A percentile compares a stretch with the other conserved stretches of the same genome.
These are phyloP conservation scores for Suhomyces wounanorum DNA, from an alignment of 1,139 yeast species.

Conservation along the genomic window DNA sequence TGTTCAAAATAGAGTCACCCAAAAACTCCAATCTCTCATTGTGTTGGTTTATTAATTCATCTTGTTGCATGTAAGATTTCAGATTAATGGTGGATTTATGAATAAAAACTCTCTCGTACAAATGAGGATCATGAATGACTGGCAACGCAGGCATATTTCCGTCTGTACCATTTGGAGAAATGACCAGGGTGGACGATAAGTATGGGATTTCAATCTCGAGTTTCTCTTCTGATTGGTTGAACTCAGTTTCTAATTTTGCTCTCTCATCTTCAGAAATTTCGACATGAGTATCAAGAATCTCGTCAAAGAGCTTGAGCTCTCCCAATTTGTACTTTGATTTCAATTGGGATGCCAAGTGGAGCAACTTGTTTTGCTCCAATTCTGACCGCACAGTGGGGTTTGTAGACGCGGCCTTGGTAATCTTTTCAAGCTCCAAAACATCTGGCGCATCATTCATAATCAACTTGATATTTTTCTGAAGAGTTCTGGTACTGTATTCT, in stretches of 20 bases:
- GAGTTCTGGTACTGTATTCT: constrained; percentile 42
- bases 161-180: constrained; percentile 15
- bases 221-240: constrained; percentile 1
- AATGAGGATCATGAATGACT: constrained; percentile 55
- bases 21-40: constrained; percentile 91
- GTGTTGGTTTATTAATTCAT: constrained; percentile 63
- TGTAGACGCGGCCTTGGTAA: constrained; percentile 26
- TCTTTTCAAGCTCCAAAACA: constrained; percentile 38
- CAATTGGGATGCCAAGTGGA: constrained; percentile 60
- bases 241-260: constrained; percentile 10
- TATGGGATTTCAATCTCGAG: constrained; percentile 15
- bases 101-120: constrained; percentile 72
- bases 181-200: constrained; percentile 9
- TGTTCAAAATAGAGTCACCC: constrained; percentile 87
- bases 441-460: constrained; percentile 60
- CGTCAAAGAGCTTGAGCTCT: constrained; percentile 50
- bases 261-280: constrained; percentile 15
- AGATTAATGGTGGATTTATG: constrained; percentile 75
- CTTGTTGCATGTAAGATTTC: constrained; percentile 54
- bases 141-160: constrained; percentile 63
- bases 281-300: constrained; percentile 33
- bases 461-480: constrained; percentile 55
- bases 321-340: constrained; percentile 55
- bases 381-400: constrained; percentile 47
- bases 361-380: constrained; percentile 53